Base-by-base conservation (phyloP, 2,329 filamentous ascomycete species). In the Phyllosticta paracitricarpa region DNA sequence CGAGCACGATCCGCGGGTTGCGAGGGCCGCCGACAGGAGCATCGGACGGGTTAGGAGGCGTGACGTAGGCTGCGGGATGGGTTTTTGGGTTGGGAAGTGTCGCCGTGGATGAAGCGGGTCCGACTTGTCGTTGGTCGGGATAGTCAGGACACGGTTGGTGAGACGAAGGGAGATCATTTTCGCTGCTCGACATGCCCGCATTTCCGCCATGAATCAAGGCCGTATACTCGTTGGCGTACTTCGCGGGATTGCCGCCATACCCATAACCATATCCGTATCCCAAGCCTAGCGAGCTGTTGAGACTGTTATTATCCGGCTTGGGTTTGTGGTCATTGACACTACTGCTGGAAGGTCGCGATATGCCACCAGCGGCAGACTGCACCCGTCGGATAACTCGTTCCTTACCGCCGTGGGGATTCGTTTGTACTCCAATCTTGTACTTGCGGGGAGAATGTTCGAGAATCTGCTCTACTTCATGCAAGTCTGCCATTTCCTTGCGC, bases 391-490 rank as follows among this genome's bases (percentile, higher is more conserved):
- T 33, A 10, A 58, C 28, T 10, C 58, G 55, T 25, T 61, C 55
- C 56, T 56, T 59, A 55, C 60, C 57, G 33, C 51, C 61, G 14
- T 54, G 51, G 1, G 65, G 64, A 22, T 68, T 66, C 2, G 69
- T 61, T 51, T 64, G 65, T 17, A 51, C 54, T 51, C 51, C 24
- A 52, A 51, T 35, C 33, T 54, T 52, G 53, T 76, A 72, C 64
- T 77, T 79, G 10, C 78, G 72, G 5, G 78, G 78, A 19, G 76
- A 78, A 5, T 71, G 67, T 33, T 80, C 76, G 4, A 80, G 66
- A 0, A 71, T 69, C 51, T 75, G 66, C 4, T 72, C 71, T 3
- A 81, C 64, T 19, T 76, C 70, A 5, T 30, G 51, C 3, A 61
- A n/a, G 22, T 78, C 76, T 28, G 75, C 74, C 51, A 67, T 68